Percentiles rank a stretch among this genome's conserved stretches.
These are phyloP conservation scores for Blastocystis sp. DNA, from an alignment of 352 stramenopile species.

Conservation along the genomic window DNA sequence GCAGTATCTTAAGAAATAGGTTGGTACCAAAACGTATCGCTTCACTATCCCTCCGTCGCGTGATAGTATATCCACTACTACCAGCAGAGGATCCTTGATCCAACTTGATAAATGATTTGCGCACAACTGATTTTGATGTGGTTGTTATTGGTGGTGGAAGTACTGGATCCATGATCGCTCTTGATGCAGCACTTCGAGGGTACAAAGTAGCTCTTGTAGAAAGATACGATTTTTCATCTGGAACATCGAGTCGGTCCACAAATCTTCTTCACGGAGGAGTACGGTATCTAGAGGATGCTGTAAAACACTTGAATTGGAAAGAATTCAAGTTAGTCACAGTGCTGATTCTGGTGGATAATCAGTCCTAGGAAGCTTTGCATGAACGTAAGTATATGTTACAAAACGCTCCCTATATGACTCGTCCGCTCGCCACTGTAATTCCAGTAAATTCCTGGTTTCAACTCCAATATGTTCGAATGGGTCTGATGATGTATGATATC, in stretches of 20 bases:
- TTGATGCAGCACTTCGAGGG: constrained; percentile 81
- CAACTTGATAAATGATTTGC: constrained; percentile 71
- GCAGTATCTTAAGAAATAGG: background rate
- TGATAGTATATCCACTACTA: background rate
- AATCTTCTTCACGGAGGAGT: constrained; percentile 91
- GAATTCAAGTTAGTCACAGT: constrained; percentile 77
- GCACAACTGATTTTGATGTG: constrained; percentile 83
- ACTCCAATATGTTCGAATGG: constrained; percentile 85
- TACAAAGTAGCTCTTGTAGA: constrained; percentile 86
- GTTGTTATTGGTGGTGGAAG: constrained; percentile 84
- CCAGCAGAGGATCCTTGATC: background rate
- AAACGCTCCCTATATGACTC: constrained; percentile 86
- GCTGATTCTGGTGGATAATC: background rate
- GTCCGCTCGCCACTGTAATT: constrained; percentile 86
- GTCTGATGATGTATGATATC: constrained; percentile 84
- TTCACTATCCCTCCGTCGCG: background rate
- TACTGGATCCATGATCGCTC: constrained; percentile 77
- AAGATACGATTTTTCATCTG: constrained; percentile 81
- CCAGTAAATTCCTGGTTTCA: constrained; percentile 89
- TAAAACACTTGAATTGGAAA: constrained; percentile 80
- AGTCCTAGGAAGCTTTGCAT: constrained; percentile 78
- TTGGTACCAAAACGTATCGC: background rate
- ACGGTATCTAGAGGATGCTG: constrained; percentile 86
- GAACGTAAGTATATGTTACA: constrained; percentile 84
- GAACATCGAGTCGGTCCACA: constrained; percentile 83